Percentiles rank a stretch among this genome's conserved stretches.
Conservation (phyloP, 75 land plant genomes). For the Pseudotsuga menziesii region DNA sequence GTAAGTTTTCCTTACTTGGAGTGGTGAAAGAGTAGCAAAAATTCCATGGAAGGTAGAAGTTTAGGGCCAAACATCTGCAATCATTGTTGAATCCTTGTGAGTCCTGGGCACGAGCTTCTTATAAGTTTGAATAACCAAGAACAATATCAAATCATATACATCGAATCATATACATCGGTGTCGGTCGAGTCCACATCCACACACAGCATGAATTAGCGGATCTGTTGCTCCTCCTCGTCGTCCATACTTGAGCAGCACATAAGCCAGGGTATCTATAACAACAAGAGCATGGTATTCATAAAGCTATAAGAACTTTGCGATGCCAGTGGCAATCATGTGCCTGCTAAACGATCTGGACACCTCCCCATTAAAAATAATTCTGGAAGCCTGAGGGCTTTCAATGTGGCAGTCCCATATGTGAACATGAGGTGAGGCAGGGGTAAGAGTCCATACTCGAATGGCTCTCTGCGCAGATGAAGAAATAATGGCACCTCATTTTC, state of each 20-base stretch:
- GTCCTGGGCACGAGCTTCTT: conserved; percentile 74
- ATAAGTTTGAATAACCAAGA: conserved; percentile 78
- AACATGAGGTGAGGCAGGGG: conserved; percentile 82
- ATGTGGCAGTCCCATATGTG: conserved; percentile 57
- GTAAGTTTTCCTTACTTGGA: conserved; percentile 70
- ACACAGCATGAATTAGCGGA: conserved; percentile 28
- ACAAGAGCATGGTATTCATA: conserved; percentile 59
- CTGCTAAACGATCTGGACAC: background rate
- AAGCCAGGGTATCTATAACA: conserved; percentile 71
- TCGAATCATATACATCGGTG: conserved; percentile 69
- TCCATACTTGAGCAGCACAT: conserved; percentile 45
- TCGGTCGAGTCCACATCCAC: conserved; percentile 47
- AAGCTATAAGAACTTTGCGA: conserved; percentile 64
- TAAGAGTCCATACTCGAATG: conserved; percentile 90
- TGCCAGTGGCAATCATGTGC: conserved; percentile 32
- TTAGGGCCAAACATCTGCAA: conserved; percentile 97
- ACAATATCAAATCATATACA: conserved; percentile 80
- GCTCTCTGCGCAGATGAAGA: conserved; percentile 78
- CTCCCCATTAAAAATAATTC: conserved; percentile 14
- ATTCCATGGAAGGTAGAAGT: conserved; percentile 92
- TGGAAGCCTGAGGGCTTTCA: conserved; percentile 42
- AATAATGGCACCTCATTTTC: conserved; percentile 7
- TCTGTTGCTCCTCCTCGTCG: conserved; percentile 22
- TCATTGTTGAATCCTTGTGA: conserved; percentile 91
- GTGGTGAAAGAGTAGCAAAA: conserved; percentile 73